A percentile compares a stretch with the other conserved stretches of the same genome.
These are phyloP conservation scores for Angomonas deanei DNA, from an alignment of 208 protist species.

Conservation along the genomic window DNA sequence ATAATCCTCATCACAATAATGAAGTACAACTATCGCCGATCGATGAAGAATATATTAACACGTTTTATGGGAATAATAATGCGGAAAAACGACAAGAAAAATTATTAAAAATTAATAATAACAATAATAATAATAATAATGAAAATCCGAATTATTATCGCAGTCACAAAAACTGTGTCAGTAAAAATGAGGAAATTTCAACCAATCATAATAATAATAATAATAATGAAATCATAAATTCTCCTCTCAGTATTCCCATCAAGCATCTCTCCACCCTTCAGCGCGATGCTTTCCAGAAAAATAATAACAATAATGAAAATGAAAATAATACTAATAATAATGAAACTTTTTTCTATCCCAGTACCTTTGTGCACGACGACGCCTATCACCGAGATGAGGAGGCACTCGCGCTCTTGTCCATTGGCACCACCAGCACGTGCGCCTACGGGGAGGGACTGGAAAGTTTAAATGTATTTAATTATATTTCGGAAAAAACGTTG, in stretches of 20 bases:
- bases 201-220: background rate
- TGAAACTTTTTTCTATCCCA: conserved; percentile 8
- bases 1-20: background rate
- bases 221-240: background rate
- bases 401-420: conserved; percentile 39
- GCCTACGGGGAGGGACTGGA: conserved; percentile 38
- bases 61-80: background rate
- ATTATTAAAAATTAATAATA: conserved; percentile 2
- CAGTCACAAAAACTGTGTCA: background rate
- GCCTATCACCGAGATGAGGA: conserved; percentile 48
- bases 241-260: background rate
- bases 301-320: conserved; percentile 9
- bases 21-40: background rate
- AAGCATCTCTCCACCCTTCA: conserved; percentile 3
- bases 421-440: conserved; percentile 49
- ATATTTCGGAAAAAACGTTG: background rate
- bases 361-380: conserved; percentile 19
- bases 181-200: background rate
- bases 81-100: background rate
- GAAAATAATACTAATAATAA: background rate
- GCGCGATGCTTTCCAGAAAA: conserved; percentile 10
- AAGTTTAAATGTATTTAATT: conserved; percentile 14
- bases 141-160: background rate
- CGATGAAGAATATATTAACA: background rate
- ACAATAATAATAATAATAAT: background rate